These are phyloP conservation scores for Eucalyptus erythrocorys DNA, from an alignment of 345 rosid species.

Conservation along the genomic window DNA sequence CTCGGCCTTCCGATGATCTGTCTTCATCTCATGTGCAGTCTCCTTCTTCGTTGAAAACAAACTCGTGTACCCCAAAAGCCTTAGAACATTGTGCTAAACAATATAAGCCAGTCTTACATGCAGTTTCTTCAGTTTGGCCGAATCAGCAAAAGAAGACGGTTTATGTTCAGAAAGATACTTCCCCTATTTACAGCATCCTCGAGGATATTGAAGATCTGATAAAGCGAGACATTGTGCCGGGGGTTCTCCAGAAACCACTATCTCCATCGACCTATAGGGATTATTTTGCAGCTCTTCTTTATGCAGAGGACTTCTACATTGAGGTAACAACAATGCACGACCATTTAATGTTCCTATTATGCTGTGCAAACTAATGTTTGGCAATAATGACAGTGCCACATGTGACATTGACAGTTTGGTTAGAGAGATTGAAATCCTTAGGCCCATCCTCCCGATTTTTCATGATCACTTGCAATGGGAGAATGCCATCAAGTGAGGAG, in stretches of 20 bases:
- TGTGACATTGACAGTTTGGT: not conserved
- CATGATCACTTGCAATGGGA: not conserved
- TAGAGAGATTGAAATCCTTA: not conserved
- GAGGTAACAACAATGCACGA: not conserved
- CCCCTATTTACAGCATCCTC: not conserved
- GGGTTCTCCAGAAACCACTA: not conserved
- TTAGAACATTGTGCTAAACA: not conserved
- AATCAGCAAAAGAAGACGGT: not conserved
- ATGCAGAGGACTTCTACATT: not conserved
- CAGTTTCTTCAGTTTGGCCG: not conserved
- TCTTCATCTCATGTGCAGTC: not conserved
- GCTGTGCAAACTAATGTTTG: not conserved
- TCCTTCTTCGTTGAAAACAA: not conserved
- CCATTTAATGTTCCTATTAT: not conserved
- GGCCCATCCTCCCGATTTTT: not conserved
- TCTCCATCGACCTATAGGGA: not conserved
- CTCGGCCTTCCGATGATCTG: not conserved
- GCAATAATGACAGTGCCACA: not conserved
- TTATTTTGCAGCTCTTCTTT: not conserved
- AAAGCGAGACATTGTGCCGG: not conserved
- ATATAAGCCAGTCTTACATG: not conserved
- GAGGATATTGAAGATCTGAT: not conserved
- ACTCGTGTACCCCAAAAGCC: not conserved
- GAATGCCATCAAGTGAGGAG: not conserved
- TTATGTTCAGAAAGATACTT: not conserved